Base-by-base conservation (phyloP, 306 rosid species). In the Ziziphus jujuba region DNA sequence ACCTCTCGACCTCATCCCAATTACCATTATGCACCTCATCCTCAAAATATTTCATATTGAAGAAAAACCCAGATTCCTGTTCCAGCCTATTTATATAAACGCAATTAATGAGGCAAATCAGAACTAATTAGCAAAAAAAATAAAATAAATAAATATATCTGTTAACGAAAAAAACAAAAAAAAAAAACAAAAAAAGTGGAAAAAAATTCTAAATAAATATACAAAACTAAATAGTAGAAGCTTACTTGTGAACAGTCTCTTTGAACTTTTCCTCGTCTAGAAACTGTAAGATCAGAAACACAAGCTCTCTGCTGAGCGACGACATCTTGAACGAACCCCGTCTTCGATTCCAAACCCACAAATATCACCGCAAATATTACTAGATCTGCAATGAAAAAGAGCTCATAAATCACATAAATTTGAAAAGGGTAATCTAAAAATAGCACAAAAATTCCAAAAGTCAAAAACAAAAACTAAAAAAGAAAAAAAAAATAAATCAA, bases 51-150 rank as follows among this genome's bases (percentile, higher is more conserved):
- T 90, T 93, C 96, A 90, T 90, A 76, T 93, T 93, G 52, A 93
- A 93, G 91, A 86, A 93, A 88, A 93, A 90, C 57, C 98, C 98
- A 63, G 98, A 93, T 65, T 93, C 99, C 84, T 93, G 99, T 72
- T 93, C 97, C 8, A 93, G 91, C 84, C 99, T 92, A 21, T 84
- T 75, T 21, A 51, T 4, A 43, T 34, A 50, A 58, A 72, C 57
- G 61, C 76, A 70, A 73, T 64, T 50, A 79, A 82, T 73, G 78
- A 58, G 33, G 63, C 63, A 63, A 59, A 75, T 34, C 59, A 69
- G 52, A 19, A 57, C 52, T 43, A 77, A 60, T 57, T 59, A 73
- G 34, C 15, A 63, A 9, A 16, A 76, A 70, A 69, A 25, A 24
- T 43, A 50, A 4, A 54, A 50, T n/a, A n/a, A n/a, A n/a, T n/a